Evolutionary conservation across 1,284 basidiomycete species (phyloP), one percentile per base, ranked within the genome.

Genomic region (Melanopsichium pennsylvanicum): DNA sequence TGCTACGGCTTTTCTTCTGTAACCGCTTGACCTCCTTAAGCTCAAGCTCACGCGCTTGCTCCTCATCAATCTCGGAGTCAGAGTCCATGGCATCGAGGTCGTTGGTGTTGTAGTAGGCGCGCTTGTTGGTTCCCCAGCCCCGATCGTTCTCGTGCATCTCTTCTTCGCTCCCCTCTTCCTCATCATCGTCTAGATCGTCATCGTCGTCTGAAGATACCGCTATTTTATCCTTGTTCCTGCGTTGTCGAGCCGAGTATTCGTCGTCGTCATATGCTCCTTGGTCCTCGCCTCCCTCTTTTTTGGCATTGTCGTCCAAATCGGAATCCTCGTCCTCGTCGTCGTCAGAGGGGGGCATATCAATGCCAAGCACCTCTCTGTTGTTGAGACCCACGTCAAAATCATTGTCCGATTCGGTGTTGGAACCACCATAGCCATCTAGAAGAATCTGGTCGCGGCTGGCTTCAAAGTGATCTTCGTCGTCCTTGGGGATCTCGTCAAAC

Each of bases 21-120:
- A 97, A 81, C 42, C 91, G 84, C 72, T 84, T 88, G 7, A 90
- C 91, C 82, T 97, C 93, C 76, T 90, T 88, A 79, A 92, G 90
- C 77, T 96, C 93, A 56, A 95, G 84, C 74, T 91, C 71, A 18
- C 72, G 60, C 5, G 67, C 72, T 38, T 79, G 61, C 23, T 79
- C 76, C 34, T 79, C 89, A 75, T 79, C 76, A 13, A 80, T 70
- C 21, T 80, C 77, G 13, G 76, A 79, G 46, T 79, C 79, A 4
- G 75, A 78, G 38, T 75, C 74, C 41, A 79, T 59, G 27, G 67
- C 75, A 29, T 79, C 70, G 21, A 68, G 62, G 32, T 77, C 63
- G 46, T 77, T 79, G 36, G 68, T 72, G 48, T 70, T 74, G 63
- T 80, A 80, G 62, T 81, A 81, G 15, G 78, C 62, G 7, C 62